phyloP scores from a whole-genome alignment of 805 yeast species.

The Saturnispora sanitii region DNA sequence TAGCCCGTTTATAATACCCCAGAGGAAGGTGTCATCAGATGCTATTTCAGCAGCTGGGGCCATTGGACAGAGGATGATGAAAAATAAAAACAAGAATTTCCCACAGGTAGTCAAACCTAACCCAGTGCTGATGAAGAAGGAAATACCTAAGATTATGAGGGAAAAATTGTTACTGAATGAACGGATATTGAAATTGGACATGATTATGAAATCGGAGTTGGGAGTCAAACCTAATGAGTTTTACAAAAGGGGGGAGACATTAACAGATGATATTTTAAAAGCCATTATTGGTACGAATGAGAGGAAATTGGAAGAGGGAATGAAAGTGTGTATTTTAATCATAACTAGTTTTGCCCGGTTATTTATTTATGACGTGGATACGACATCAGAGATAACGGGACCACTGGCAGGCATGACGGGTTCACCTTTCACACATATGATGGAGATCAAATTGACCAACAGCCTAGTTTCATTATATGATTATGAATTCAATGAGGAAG shows the following conservation, averaged over 20 bases:
- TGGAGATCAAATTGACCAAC: constrained; percentile 38
- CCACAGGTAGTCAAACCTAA: constrained; percentile 24
- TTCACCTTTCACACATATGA: constrained; percentile 26
- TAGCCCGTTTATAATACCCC: constrained; percentile 2
- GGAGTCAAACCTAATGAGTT: constrained; percentile 23
- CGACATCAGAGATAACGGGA: constrained; percentile 21
- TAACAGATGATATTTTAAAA: constrained; percentile 26
- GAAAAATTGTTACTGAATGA: constrained; percentile 25
- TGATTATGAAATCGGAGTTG: constrained; percentile 27
- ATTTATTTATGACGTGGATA: constrained; percentile 26
- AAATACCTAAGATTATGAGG: constrained; percentile 23
- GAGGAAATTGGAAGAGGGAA: constrained; percentile 25
- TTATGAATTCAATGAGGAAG: constrained; percentile 59
- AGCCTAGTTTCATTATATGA: constrained; percentile 65
- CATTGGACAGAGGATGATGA: constrained; percentile 21
- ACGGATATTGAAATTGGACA: constrained; percentile 25
- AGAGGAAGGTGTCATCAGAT: constrained; percentile 21
- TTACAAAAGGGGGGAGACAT: constrained; percentile 21
- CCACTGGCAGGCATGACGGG: too few relatives aligned
- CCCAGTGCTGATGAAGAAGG: constrained; percentile 25
- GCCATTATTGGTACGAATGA: constrained; percentile 25
- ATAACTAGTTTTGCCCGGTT: constrained; percentile 29
- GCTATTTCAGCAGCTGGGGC: constrained; percentile 30
- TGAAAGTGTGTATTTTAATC: constrained; percentile 27
- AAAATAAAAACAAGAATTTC: constrained; percentile 7